Evolutionary conservation across 345 rosid genomes (phyloP).

Genomic region (Atalantia buxifolia): DNA sequence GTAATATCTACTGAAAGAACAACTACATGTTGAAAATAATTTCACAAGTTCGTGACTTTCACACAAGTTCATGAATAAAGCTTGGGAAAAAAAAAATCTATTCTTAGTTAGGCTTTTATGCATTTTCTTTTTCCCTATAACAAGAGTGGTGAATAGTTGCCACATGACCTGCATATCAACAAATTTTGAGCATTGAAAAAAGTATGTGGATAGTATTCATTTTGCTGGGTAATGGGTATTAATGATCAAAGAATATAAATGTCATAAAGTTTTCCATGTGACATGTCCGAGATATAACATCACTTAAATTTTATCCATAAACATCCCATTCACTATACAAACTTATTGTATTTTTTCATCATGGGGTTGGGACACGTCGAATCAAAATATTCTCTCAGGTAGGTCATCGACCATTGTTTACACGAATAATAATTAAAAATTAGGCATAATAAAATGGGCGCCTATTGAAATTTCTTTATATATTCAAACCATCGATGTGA

Average conservation of each 20-base stretch:
- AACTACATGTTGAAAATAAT: no score
- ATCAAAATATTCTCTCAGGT: conserved; percentile 14
- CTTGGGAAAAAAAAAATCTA: no score
- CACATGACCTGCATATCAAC: background rate
- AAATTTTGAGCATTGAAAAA: background rate
- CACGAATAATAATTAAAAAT: conserved; percentile 1
- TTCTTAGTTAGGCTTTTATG: background rate
- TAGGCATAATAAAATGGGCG: background rate
- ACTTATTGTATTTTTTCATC: background rate
- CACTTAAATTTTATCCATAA: background rate
- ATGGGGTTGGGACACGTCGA: conserved; percentile 9
- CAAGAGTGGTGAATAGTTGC: background rate
- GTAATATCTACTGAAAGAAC: no score
- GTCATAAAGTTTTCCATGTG: conserved; percentile 3
- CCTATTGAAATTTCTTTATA: background rate
- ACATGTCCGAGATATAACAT: background rate
- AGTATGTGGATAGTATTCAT: background rate
- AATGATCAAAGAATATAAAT: background rate
- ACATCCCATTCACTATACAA: background rate
- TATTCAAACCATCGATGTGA: conserved; percentile 14
- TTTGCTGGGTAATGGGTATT: background rate
- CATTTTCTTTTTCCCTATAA: background rate
- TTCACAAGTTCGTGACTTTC: no score
- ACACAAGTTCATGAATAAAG: no score
- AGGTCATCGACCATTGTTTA: background rate